These are phyloP conservation scores for Lentinus tigrinus DNA, from an alignment of 768 basidiomycete species.

Conservation along the genomic window DNA sequence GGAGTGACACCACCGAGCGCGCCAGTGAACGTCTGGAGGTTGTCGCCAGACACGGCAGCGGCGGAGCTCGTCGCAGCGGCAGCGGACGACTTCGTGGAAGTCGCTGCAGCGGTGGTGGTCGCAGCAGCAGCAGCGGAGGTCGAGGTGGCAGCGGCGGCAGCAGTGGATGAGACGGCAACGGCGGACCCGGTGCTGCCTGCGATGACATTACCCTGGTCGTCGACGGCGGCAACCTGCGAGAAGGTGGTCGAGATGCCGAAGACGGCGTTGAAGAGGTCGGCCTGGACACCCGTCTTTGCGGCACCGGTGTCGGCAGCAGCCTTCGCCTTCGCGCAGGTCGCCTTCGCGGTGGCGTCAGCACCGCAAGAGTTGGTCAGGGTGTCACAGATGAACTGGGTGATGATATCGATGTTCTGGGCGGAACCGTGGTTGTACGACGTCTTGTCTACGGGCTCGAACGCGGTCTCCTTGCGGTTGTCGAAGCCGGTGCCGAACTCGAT, in stretches of 20 bases:
- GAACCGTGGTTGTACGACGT: slow-evolving; percentile 55
- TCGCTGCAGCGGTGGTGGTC: slow-evolving; percentile 12
- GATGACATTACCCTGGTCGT: slow-evolving; percentile 42
- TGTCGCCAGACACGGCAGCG: slow-evolving; percentile 26
- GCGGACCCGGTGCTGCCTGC: slow-evolving; percentile 26
- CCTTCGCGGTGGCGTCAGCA: slow-evolving; percentile 52
- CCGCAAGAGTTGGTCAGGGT: slow-evolving; percentile 51
- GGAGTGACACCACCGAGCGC: slow-evolving; percentile 43
- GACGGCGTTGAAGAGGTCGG: slow-evolving; percentile 60
- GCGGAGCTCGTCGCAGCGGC: slow-evolving; percentile 16
- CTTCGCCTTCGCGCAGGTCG: slow-evolving; percentile 44
- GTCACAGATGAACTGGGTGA: slow-evolving; percentile 60
- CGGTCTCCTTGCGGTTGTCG: slow-evolving; percentile 52
- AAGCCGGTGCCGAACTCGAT: slow-evolving; percentile 58
- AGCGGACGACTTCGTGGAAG: slow-evolving; percentile 16
- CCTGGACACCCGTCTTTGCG: slow-evolving; percentile 46
- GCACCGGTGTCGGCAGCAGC: slow-evolving; percentile 25
- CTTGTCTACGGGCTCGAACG: slow-evolving; percentile 51
- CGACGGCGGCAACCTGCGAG: slow-evolving; percentile 39
- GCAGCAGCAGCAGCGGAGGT: slow-evolving; percentile 25
- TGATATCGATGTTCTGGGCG: slow-evolving; percentile 59
- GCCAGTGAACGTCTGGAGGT: slow-evolving; percentile 52
- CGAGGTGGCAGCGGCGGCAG: slow-evolving; percentile 6
- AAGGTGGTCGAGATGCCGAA: slow-evolving; percentile 58
- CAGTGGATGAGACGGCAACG: slow-evolving; percentile 18